These are phyloP conservation scores for Solanum infundibuliforme DNA, from an alignment of 257 asterid species.

Conservation along the genomic window DNA sequence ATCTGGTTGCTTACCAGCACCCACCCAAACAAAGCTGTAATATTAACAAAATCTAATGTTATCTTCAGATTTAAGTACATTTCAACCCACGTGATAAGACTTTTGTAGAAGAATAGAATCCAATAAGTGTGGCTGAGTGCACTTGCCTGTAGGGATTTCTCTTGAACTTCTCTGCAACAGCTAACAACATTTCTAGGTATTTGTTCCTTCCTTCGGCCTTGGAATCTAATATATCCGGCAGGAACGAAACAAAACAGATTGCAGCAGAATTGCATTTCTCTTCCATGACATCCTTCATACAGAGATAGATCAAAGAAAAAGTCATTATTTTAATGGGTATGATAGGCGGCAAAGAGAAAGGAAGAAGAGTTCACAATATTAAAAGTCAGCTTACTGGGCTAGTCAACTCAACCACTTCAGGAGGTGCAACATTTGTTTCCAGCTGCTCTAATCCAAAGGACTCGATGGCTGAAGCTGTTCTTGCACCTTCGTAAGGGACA, in stretches of 20 bases:
- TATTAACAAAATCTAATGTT: background rate
- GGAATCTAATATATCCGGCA: constrained; percentile 93
- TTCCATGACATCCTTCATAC: constrained; percentile 62
- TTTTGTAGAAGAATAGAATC: background rate
- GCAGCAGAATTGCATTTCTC: constrained; percentile 92
- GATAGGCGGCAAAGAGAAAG: background rate
- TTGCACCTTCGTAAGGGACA: constrained; percentile 72
- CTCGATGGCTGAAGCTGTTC: constrained; percentile 88
- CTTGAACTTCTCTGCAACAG: constrained; percentile 79
- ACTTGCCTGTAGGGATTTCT: constrained; percentile 82
- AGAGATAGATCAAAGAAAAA: background rate
- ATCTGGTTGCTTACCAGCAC: constrained; percentile 83
- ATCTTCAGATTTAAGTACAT: background rate
- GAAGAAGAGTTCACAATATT: background rate
- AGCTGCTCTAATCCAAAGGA: constrained; percentile 85
- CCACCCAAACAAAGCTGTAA: constrained; percentile 85
- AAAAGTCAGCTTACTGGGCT: constrained; percentile 49
- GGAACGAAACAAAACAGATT: constrained; percentile 81
- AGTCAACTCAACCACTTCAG: constrained; percentile 87
- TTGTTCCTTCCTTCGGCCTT: constrained; percentile 87
- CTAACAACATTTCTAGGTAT: constrained; percentile 54
- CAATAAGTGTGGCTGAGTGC: background rate
- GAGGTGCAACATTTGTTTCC: constrained; percentile 74
- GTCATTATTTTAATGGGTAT: background rate
- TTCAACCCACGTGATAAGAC: background rate